These are phyloP conservation scores for Aureobasidium musti DNA, from an alignment of 2,329 filamentous ascomycete species.

Conservation along the genomic window DNA sequence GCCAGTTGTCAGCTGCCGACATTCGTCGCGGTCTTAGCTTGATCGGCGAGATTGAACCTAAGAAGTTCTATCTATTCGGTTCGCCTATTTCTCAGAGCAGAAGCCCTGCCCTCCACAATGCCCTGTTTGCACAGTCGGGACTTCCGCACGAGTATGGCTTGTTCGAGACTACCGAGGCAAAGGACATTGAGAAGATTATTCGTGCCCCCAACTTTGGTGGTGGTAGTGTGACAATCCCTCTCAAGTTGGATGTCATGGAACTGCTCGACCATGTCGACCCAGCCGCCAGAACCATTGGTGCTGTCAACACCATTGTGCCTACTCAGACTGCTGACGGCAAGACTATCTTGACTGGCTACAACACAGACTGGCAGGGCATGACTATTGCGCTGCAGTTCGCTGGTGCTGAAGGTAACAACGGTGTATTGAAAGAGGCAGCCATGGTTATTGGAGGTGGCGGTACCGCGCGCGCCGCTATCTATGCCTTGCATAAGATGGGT, in stretches of 20 bases:
- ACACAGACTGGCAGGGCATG: constrained; percentile 97
- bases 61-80: constrained; percentile 84
- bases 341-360: constrained; percentile 70
- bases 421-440: constrained; percentile 48
- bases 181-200: constrained; percentile 66
- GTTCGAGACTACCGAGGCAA: constrained; percentile 69
- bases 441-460: constrained; percentile 90
- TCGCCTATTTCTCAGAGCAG: constrained; percentile 79
- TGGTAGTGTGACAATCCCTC: constrained; percentile 90
- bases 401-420: constrained; percentile 55
- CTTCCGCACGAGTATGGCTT: constrained; percentile 80
- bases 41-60: constrained; percentile 73
- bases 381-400: constrained; percentile 71
- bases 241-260: constrained; percentile 85
- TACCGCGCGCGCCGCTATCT: constrained; percentile 88
- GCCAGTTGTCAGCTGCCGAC: constrained; percentile 86
- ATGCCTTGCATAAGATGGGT: constrained; percentile 78
- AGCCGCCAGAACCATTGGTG: constrained; percentile 80
- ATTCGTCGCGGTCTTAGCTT: constrained; percentile 78
- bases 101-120: constrained; percentile 88
- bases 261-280: constrained; percentile 77
- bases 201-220: constrained; percentile 77
- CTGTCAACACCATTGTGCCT: constrained; percentile 89
- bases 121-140: constrained; percentile 72
- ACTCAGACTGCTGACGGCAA: constrained; percentile 43